These are phyloP conservation scores for Aureobasidium sp. DNA, from an alignment of 2,329 filamentous ascomycete species.

Conservation along the genomic window DNA sequence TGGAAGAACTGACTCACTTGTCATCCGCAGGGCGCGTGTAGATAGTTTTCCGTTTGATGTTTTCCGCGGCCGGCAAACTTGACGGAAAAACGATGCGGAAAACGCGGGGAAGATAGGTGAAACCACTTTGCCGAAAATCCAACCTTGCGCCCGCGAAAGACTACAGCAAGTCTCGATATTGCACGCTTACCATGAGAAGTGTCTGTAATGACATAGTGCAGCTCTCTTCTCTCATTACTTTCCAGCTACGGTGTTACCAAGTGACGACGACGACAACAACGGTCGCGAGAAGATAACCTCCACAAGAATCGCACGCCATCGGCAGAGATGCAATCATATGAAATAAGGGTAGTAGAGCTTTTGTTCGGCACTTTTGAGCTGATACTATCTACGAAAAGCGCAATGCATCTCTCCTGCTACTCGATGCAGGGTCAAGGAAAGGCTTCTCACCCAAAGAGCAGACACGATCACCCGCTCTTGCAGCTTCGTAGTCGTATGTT, in stretches of 20 bases:
- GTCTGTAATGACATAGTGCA: too few relatives aligned
- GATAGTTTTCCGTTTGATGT: background rate
- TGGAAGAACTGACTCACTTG: background rate
- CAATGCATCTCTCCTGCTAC: conserved; percentile 11
- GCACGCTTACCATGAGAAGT: too few relatives aligned
- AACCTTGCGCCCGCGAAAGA: background rate
- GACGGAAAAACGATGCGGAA: background rate
- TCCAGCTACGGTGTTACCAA: too few relatives aligned
- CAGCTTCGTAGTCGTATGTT: conserved; percentile 16
- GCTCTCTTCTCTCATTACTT: too few relatives aligned
- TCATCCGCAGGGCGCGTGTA: background rate
- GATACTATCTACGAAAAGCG: background rate
- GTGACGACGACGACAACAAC: too few relatives aligned
- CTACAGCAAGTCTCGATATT: background rate
- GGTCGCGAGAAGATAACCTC: background rate
- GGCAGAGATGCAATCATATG: background rate
- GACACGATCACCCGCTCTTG: conserved; percentile 16
- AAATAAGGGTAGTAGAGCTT: background rate
- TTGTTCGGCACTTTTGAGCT: background rate
- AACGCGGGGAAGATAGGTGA: background rate
- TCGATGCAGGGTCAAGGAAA: conserved; percentile 15
- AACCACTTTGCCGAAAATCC: background rate
- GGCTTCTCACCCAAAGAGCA: conserved; percentile 15
- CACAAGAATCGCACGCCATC: background rate
- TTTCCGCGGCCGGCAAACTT: background rate